Evolutionary conservation across 306 rosid genomes (phyloP).

Genomic region (Trifolium subterraneum): DNA sequence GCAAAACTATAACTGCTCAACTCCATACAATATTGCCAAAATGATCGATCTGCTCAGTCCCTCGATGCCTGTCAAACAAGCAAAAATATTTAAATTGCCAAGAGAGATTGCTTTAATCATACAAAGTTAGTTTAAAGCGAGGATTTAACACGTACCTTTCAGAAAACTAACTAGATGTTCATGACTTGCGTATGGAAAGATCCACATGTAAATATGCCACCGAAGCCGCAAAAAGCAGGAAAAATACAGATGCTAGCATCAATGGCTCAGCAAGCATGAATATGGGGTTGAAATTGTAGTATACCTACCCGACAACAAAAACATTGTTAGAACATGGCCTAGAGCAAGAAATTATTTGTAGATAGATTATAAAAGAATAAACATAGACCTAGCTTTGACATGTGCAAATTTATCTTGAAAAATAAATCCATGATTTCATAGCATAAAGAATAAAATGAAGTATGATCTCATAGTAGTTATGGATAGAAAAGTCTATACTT

Average conservation of each 20-base stretch:
- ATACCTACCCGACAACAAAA: constrained; percentile 58
- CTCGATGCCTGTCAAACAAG: constrained; percentile 38
- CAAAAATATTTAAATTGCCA: constrained; percentile 11
- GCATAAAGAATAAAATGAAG: constrained; percentile 13
- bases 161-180: constrained; percentile 40
- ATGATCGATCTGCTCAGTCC: constrained; percentile 41
- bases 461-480: constrained; percentile 9
- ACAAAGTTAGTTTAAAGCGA: not conserved
- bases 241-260: constrained; percentile 78
- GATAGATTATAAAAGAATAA: not conserved
- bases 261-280: constrained; percentile 98
- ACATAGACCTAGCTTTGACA: constrained; percentile 9
- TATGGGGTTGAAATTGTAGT: constrained; percentile 83
- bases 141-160: constrained; percentile 49
- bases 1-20: constrained; percentile 46
- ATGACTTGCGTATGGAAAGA: constrained; percentile 79
- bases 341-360: not conserved
- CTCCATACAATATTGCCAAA: constrained; percentile 36
- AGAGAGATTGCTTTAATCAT: constrained; percentile 16
- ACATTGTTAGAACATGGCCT: constrained; percentile 32
- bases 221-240: constrained; percentile 74
- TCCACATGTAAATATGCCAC: constrained; percentile 82
- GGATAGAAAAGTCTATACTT: not conserved
- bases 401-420: not conserved
- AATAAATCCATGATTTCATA: constrained; percentile 20